Evolutionary conservation across 1,139 yeast species (phyloP).

Genomic region (Lodderomyces theae): DNA sequence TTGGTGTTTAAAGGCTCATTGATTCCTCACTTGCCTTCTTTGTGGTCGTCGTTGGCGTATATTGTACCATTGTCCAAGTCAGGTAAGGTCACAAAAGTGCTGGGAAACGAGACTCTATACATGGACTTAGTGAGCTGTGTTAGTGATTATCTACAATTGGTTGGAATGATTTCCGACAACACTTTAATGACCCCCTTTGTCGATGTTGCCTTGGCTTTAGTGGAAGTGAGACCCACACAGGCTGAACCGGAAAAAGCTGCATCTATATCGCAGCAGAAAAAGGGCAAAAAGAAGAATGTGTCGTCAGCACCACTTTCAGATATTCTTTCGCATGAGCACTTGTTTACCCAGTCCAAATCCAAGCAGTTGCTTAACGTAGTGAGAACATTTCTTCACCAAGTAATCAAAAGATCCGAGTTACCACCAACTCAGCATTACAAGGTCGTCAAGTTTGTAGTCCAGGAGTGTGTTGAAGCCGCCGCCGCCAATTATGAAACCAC

Average conservation of each 20-base stretch:
- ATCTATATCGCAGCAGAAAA: slow-evolving; percentile 15
- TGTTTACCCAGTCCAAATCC: slow-evolving; percentile 48
- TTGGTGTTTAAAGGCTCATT: slow-evolving; percentile 45
- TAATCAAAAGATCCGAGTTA: slow-evolving; percentile 50
- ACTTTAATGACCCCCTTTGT: slow-evolving; percentile 41
- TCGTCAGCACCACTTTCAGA: slow-evolving; percentile 60
- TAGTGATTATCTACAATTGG: slow-evolving; percentile 27
- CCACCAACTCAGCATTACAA: slow-evolving; percentile 64
- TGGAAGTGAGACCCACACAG: slow-evolving; percentile 36
- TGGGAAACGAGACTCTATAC: slow-evolving; percentile 32
- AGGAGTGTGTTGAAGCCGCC: slow-evolving; percentile 41
- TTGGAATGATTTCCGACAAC: slow-evolving; percentile 35
- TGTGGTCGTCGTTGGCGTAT: slow-evolving; percentile 53
- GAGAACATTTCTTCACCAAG: slow-evolving; percentile 46
- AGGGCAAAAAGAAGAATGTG: slow-evolving; percentile 34
- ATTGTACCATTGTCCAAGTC: slow-evolving; percentile 47
- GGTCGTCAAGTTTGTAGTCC: slow-evolving; percentile 55
- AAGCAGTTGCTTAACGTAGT: slow-evolving; percentile 34
- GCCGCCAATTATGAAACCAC: slow-evolving; percentile 23
- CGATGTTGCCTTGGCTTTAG: slow-evolving; percentile 44
- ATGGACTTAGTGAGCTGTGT: slow-evolving; percentile 30
- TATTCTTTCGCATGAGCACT: slow-evolving; percentile 63
- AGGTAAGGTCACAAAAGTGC: slow-evolving; percentile 29
- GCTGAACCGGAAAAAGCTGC: neutral
- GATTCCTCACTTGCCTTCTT: slow-evolving; percentile 46